phyloP scores from a whole-genome alignment of 1,139 yeast species.

The Saccharomyces hybrid region DNA sequence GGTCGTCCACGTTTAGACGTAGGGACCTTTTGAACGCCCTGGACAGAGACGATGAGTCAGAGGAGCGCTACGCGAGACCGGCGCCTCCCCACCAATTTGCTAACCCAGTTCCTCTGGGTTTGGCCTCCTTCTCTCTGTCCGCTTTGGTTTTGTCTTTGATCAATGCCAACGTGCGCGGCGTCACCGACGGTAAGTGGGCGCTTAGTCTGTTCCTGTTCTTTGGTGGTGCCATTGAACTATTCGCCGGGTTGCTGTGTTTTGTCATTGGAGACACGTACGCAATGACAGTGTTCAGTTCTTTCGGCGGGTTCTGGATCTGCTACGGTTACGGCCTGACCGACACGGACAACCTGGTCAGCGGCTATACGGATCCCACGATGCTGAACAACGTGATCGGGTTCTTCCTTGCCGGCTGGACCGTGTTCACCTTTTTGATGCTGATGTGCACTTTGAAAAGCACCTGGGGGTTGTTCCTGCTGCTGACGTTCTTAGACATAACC shows the following conservation, averaged over 20 bases:
- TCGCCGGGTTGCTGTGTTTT: slow-evolving; percentile 62
- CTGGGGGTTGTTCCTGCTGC: slow-evolving; percentile 48
- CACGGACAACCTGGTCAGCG: slow-evolving; percentile 46
- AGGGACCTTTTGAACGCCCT: slow-evolving; percentile 49
- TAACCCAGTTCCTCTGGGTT: slow-evolving; percentile 58
- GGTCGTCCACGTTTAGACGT: slow-evolving; percentile 51
- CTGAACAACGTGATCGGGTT: slow-evolving; percentile 50
- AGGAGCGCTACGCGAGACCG: slow-evolving; percentile 35
- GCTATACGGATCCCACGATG: slow-evolving; percentile 40
- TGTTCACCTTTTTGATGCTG: slow-evolving; percentile 53
- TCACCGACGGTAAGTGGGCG: slow-evolving; percentile 41
- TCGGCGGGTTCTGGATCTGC: slow-evolving; percentile 71
- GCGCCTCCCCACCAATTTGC: slow-evolving; percentile 29
- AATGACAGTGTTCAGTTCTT: slow-evolving; percentile 56
- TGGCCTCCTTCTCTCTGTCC: slow-evolving; percentile 49
- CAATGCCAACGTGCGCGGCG: slow-evolving; percentile 48
- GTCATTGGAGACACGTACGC: slow-evolving; percentile 60
- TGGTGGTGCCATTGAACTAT: slow-evolving; percentile 58
- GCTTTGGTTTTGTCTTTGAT: slow-evolving; percentile 38
- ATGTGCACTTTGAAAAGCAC: slow-evolving; percentile 59
- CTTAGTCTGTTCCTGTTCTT: slow-evolving; percentile 47
- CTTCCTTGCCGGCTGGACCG: slow-evolving; percentile 58
- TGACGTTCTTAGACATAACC: slow-evolving; percentile 48
- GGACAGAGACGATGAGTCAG: slow-evolving; percentile 56
- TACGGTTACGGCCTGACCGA: slow-evolving; percentile 53